Evolutionary conservation across 768 basidiomycete species (phyloP), one percentile per base, ranked within the genome.

Genomic region (Paxillus rubicundulus): DNA sequence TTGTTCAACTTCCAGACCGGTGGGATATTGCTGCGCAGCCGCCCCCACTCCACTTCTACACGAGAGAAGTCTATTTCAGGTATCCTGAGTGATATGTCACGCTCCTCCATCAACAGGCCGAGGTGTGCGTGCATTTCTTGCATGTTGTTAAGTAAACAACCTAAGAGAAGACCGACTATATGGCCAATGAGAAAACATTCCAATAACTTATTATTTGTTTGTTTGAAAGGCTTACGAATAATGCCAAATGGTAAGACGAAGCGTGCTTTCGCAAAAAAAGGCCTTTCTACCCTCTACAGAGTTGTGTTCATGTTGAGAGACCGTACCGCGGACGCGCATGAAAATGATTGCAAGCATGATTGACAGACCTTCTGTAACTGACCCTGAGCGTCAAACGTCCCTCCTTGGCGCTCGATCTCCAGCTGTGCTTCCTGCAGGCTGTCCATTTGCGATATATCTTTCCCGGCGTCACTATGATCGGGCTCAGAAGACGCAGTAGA

Each of bases 1-100:
- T 80, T 84, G 57, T 82, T 86, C 60, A 90, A 77, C 65, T 89
- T 90, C 86, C 89, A 91, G 0, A 88, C 70, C 58, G 91, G 89
- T 0, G 90, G 88, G 9, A 92, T 85, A 54, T 74, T 85, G 61
- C 74, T 81, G 45, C 81, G 76, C 6, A 92, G 65, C 47, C 81
- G 76, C 36, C 74, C 74, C 87, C 89, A 92, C 66, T 92, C 89
- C 20, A 72, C 58, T 67, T 89, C 87, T 9, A 90, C 75, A 5
- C 81, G 77, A 8, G 86, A 79, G 51, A 89, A 74, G 67, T 88
- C 86, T 27, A 89, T 69, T 47, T 77, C 81, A 5, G 85, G 84
- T 3, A 89, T 66, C 48, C 78, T 75, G 38, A 91, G 64, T 21
- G 78, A 77, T 48, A 91, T 67, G 47, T 89, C 87, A 54, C 88